Percentiles rank a stretch among this genome's conserved stretches.
Conservation (phyloP, 164 flowering plant genomes). For the Macadamia integrifolia region DNA sequence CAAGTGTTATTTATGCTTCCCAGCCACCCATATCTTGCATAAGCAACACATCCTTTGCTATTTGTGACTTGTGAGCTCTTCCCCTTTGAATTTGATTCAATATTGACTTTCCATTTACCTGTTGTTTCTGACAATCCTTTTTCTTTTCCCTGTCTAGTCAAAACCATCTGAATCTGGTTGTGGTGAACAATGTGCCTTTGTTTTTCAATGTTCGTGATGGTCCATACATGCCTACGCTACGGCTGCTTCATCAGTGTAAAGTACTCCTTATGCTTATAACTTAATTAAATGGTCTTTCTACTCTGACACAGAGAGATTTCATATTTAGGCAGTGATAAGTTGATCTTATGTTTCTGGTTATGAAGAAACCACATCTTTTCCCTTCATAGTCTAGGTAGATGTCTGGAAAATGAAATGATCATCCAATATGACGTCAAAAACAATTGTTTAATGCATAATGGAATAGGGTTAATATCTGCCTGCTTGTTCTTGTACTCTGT, state of each 20-base stretch:
- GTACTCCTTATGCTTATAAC: conserved; percentile 9
- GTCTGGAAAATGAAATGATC: too few species aligned
- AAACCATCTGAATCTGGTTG: conserved; percentile 90
- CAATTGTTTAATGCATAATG: not conserved
- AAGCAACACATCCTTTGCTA: too few species aligned
- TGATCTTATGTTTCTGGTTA: not conserved
- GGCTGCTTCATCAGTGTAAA: conserved; percentile 97
- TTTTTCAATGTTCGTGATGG: conserved; percentile 98
- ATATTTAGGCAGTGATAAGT: not conserved
- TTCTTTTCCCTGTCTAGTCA: conserved; percentile 39
- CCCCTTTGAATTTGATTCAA: not conserved
- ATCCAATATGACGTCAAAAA: too few species aligned
- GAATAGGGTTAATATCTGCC: not conserved
- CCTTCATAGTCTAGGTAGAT: too few species aligned
- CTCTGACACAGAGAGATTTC: not conserved
- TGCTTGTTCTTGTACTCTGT: not conserved
- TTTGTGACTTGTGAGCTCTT: not conserved
- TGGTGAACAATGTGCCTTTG: conserved; percentile 93
- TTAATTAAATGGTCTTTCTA: not conserved
- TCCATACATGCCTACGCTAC: conserved; percentile 96
- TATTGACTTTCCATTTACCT: not conserved
- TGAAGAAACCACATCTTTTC: not conserved
- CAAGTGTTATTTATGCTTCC: too few species aligned
- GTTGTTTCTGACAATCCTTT: not conserved
- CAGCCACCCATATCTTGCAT: too few species aligned